These are phyloP conservation scores for Parmelia sp. DNA, from an alignment of 495 filamentous ascomycete species.

Conservation along the genomic window DNA sequence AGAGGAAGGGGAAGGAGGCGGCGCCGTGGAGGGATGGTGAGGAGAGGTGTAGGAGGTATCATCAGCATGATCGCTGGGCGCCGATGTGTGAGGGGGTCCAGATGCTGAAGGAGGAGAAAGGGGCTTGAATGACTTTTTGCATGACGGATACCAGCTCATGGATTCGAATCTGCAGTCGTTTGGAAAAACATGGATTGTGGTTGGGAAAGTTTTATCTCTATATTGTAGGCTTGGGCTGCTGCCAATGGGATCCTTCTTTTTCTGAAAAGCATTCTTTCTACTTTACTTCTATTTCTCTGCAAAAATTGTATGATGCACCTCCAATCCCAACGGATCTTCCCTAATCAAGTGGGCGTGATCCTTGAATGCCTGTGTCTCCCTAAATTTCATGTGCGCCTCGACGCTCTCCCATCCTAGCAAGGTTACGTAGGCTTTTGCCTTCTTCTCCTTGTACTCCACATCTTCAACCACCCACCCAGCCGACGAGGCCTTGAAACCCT, in stretches of 20 bases:
- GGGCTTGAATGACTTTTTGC: background rate
- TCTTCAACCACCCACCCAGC: conserved; percentile 34
- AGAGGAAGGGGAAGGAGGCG: conserved; percentile 21
- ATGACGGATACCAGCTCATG: background rate
- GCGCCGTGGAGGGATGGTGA: conserved; percentile 22
- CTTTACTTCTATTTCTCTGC: conserved; percentile 10
- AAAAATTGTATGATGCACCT: conserved; percentile 25
- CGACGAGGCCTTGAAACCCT: conserved; percentile 25
- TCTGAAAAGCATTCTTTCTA: background rate
- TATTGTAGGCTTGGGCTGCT: background rate
- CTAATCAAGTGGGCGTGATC: conserved; percentile 36
- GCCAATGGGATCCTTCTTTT: background rate
- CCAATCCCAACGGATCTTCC: conserved; percentile 31
- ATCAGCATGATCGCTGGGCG: conserved; percentile 23
- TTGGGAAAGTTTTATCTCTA: background rate
- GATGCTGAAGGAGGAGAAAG: background rate
- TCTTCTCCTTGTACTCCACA: conserved; percentile 43
- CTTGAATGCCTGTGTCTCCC: conserved; percentile 42
- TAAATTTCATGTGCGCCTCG: conserved; percentile 45
- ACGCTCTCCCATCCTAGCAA: conserved; percentile 51
- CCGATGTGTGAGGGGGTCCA: conserved; percentile 13
- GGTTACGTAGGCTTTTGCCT: conserved; percentile 36
- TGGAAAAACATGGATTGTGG: background rate
- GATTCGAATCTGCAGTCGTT: background rate
- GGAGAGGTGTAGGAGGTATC: conserved; percentile 23